Percentiles rank a stretch among this genome's conserved stretches.
phyloP scores from a whole-genome alignment of 495 filamentous ascomycete species.

The Aspergillus panamensis region DNA sequence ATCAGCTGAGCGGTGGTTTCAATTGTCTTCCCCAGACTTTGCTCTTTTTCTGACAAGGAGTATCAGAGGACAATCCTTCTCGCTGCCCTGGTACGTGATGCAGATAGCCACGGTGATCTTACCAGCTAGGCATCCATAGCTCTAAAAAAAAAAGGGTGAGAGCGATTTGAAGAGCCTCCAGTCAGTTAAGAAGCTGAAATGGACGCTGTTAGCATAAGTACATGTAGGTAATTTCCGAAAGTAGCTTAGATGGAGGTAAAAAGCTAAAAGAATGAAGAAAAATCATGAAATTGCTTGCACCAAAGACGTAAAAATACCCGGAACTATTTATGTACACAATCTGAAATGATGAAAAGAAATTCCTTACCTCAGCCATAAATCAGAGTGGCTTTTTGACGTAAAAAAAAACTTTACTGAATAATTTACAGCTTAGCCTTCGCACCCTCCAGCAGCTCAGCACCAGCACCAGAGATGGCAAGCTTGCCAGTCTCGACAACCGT shows the following conservation, averaged over 20 bases:
- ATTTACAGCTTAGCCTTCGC: slow-evolving; percentile 60
- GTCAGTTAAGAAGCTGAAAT: no score
- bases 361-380: slow-evolving; percentile 3
- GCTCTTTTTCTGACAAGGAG: slow-evolving; percentile 7
- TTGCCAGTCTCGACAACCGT: slow-evolving; percentile 97
- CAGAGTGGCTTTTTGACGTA: neutral
- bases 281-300: slow-evolving; percentile 14
- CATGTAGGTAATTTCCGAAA: no score
- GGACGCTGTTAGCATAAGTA: no score
- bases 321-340: slow-evolving; percentile 27
- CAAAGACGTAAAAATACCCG: slow-evolving; percentile 5
- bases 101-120: slow-evolving; percentile 27
- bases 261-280: no score
- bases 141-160: no score
- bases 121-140: no score
- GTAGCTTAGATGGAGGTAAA: neutral
- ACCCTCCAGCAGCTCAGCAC: slow-evolving; percentile 71
- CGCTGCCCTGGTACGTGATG: slow-evolving; percentile 19
- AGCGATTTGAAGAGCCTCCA: no score
- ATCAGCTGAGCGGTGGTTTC: neutral
- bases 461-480: slow-evolving; percentile 81
- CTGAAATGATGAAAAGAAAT: slow-evolving; percentile 11
- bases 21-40: neutral
- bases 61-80: neutral
- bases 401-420: slow-evolving; percentile 1